Base-by-base conservation (phyloP, 345 rosid genomes). In the Clausena lansium region DNA sequence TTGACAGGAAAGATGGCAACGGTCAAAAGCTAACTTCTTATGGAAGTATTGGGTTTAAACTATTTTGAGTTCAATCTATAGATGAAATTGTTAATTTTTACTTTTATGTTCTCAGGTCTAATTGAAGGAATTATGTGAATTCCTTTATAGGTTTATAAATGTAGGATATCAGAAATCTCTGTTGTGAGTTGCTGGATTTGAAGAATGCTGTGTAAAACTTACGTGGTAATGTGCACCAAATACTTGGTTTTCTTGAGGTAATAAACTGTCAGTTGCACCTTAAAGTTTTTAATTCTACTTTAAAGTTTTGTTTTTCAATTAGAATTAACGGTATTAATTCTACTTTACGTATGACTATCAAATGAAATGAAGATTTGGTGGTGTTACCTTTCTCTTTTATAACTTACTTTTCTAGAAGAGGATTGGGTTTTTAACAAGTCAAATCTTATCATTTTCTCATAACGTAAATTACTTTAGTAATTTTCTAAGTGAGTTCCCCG, bases 101-200 rank as follows among this genome's bases (percentile, higher is more conserved):
- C 17, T 30, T n/a, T n/a, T 35, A 63, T 63, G 24, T 54, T 19
- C 0, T 54, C 59, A 4, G 6, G 17, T 3, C n/a, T 20, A 54
- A 7, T 19, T 54, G 6, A 54, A 54, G 24, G 59, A 1, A 19
- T 17, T n/a, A 54, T 17, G n/a, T 54, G 7, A 6, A 54, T 17
- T 54, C 59, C 19, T 54, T 17, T 54, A n/a, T 25, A 36, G 15
- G 52, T 52, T 52, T 36, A 28, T n/a, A 52, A 22, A 60, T 87
- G 87, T 88, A 95, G 98, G 99, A 97, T 64, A 91, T 95, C 81
- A 87, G 98, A 84, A 88, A 87, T 63, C 89, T 95, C 33, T 95
- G 99, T 77, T 92, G 97, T 81, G 99, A 95, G 90, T 93, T 95
- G 77, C 79, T 95, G 91, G 98, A 94, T 89, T 85, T 95, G 84